phyloP scores from a whole-genome alignment of 192 early-diverging fungal genomes.

The Martensiomyces pterosporus region DNA sequence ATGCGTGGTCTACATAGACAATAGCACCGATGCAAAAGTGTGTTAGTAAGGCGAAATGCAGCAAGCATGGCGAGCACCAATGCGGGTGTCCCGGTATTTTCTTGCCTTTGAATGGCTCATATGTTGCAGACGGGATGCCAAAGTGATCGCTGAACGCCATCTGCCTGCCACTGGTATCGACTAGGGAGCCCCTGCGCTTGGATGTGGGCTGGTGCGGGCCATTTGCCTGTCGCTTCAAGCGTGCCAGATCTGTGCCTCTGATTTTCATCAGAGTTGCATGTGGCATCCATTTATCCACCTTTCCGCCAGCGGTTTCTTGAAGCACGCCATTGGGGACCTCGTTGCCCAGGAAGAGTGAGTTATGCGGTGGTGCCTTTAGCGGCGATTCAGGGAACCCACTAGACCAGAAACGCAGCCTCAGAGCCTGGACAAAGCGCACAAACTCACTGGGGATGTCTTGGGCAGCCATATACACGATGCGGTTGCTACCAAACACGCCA shows the following conservation, averaged over 20 bases:
- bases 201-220: slow-evolving; percentile 7
- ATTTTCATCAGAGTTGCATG: slow-evolving; percentile 12
- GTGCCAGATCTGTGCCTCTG: slow-evolving; percentile 3
- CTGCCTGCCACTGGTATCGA: background rate
- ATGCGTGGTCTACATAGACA: background rate
- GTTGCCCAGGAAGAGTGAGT: slow-evolving; percentile 6
- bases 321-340: slow-evolving; percentile 1
- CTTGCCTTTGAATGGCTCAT: slow-evolving; percentile 11
- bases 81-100: too few relatives aligned
- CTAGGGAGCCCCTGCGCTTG: background rate
- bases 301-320: background rate
- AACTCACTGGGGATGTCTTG: background rate
- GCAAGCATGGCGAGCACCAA: too few relatives aligned
- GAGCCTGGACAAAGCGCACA: background rate
- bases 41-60: background rate
- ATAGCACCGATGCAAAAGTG: background rate
- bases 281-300: slow-evolving; percentile 4
- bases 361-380: background rate
- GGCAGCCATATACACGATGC: background rate
- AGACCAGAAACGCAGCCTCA: slow-evolving; percentile 15
- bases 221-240: slow-evolving; percentile 9
- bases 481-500: background rate
- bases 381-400: slow-evolving; percentile 1
- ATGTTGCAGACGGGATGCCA: slow-evolving; percentile 1
- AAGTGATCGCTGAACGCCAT: slow-evolving; percentile 13